Evolutionary conservation across 73 alveolate species (phyloP), one percentile per base, ranked within the genome.

Genomic region (Durusdinium trenchii): DNA sequence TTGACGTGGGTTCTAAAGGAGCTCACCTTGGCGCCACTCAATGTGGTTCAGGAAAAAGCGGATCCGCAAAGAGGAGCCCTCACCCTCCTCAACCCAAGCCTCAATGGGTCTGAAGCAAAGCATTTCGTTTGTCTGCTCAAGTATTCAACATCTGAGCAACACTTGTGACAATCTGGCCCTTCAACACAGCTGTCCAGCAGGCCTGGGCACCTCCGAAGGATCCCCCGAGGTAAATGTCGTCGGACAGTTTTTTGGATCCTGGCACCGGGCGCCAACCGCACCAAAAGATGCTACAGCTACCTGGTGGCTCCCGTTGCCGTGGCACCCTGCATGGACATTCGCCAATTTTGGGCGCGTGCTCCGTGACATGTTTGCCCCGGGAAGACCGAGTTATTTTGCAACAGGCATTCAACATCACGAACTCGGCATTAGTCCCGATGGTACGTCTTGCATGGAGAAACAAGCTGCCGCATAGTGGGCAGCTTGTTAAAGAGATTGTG

Each of bases 141-240:
- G n/a, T n/a, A n/a, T n/a, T n/a, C 38, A 5, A 23, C 35, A 35
- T 32, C 7, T 3, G 52, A 51, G 0, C 85, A 73, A 1, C 85
- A 0, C 36, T n/a, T n/a, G n/a, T n/a, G n/a, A n/a, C n/a, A n/a
- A n/a, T n/a, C n/a, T n/a, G n/a, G n/a, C n/a, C n/a, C n/a, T n/a
- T n/a, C n/a, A n/a, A n/a, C n/a, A n/a, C n/a, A n/a, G n/a, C n/a
- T n/a, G n/a, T n/a, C n/a, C n/a, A n/a, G n/a, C n/a, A n/a, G 23
- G 84, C 97, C 97, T 90, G 97, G 42, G 97, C 97, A 30, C 97
- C 87, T 30, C 51, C 97, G 64, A 90, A 76, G 87, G 87, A 67
- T 40, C 97, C 97, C 7, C 97, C 97, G 60, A 90, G 51, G n/a
- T 67, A 90, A 69, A 90, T 69, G 76, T 87, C 97, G 14, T 90